Percentiles rank a stretch among this genome's conserved stretches.
Evolutionary conservation across 495 filamentous ascomycete genomes (phyloP).

Genomic region (Neurospora sp.): DNA sequence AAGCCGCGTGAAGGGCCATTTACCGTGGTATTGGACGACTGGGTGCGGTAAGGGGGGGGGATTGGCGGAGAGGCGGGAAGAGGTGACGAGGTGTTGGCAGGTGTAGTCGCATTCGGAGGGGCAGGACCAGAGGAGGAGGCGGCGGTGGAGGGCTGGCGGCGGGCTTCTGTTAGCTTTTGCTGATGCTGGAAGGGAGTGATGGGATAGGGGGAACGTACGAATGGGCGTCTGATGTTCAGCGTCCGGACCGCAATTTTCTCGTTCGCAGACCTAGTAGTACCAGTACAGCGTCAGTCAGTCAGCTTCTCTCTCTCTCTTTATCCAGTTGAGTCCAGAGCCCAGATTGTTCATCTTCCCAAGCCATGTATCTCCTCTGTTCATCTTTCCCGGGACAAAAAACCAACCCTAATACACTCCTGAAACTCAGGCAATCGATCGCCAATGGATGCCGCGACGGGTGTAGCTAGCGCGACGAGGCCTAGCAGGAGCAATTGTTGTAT

Average conservation of each 20-base stretch:
- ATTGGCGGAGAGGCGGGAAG: slow-evolving; percentile 45
- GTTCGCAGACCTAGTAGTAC: slow-evolving; percentile 51
- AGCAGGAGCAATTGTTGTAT: slow-evolving; percentile 21
- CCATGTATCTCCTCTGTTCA: too few relatives aligned
- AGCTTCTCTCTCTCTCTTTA: neutral
- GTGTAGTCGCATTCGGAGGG: slow-evolving; percentile 93
- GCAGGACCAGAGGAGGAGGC: slow-evolving; percentile 70
- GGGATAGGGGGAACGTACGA: slow-evolving; percentile 34
- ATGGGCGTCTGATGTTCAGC: slow-evolving; percentile 31
- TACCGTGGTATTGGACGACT: slow-evolving; percentile 93
- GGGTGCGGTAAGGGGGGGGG: slow-evolving; percentile 35
- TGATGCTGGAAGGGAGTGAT: neutral
- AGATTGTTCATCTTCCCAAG: neutral
- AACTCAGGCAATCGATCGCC: slow-evolving; percentile 90
- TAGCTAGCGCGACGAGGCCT: slow-evolving; percentile 34
- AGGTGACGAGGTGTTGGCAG: slow-evolving; percentile 90
- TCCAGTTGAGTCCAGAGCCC: neutral
- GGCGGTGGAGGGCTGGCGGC: slow-evolving; percentile 50
- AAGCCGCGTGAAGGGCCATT: slow-evolving; percentile 92
- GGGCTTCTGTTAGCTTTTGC: neutral
- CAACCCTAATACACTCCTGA: slow-evolving; percentile 73
- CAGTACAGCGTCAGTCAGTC: neutral
- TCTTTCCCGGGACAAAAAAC: slow-evolving; percentile 9
- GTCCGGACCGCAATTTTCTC: slow-evolving; percentile 61
- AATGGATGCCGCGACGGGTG: slow-evolving; percentile 54